Percentiles rank a stretch among this genome's conserved stretches.
Evolutionary conservation across 805 yeast genomes (phyloP).

Genomic region (Lipomyces starkeyi): DNA sequence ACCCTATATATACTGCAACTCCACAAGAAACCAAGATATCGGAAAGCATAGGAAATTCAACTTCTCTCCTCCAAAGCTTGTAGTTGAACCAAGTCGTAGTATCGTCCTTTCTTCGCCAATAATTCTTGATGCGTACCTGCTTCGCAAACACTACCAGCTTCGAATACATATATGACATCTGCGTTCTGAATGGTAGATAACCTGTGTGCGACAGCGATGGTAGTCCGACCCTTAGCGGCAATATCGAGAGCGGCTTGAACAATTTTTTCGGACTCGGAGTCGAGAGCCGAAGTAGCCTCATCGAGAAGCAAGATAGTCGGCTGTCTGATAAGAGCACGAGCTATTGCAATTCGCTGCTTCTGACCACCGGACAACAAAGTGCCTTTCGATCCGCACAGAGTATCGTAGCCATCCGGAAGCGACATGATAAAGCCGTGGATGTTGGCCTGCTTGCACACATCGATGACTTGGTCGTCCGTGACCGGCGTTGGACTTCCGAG

Average conservation of each 20-base stretch:
- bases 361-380: slow-evolving; percentile 68
- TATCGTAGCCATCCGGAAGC: slow-evolving; percentile 66
- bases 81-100: slow-evolving; percentile 49
- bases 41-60: too few species aligned
- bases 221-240: slow-evolving; percentile 67
- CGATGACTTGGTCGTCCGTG: slow-evolving; percentile 54
- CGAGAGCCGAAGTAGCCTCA: slow-evolving; percentile 62
- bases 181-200: slow-evolving; percentile 64
- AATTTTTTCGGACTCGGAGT: slow-evolving; percentile 65
- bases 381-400: slow-evolving; percentile 56
- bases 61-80: slow-evolving; percentile 45
- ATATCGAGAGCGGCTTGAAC: slow-evolving; percentile 65
- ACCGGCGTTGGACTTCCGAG: slow-evolving; percentile 53
- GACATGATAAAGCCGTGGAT: slow-evolving; percentile 61
- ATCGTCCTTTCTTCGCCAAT: slow-evolving; percentile 46
- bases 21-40: too few species aligned
- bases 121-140: slow-evolving; percentile 54
- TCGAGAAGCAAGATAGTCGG: slow-evolving; percentile 62
- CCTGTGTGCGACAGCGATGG: slow-evolving; percentile 77
- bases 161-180: slow-evolving; percentile 57
- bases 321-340: slow-evolving; percentile 62
- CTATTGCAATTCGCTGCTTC: slow-evolving; percentile 67
- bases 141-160: slow-evolving; percentile 61
- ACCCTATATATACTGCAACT: too few species aligned
- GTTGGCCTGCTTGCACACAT: slow-evolving; percentile 59